Evolutionary conservation across 371 early-diverging fungal species (phyloP), one percentile per base, ranked within the genome.

Genomic region (Haplosporangium sp.): DNA sequence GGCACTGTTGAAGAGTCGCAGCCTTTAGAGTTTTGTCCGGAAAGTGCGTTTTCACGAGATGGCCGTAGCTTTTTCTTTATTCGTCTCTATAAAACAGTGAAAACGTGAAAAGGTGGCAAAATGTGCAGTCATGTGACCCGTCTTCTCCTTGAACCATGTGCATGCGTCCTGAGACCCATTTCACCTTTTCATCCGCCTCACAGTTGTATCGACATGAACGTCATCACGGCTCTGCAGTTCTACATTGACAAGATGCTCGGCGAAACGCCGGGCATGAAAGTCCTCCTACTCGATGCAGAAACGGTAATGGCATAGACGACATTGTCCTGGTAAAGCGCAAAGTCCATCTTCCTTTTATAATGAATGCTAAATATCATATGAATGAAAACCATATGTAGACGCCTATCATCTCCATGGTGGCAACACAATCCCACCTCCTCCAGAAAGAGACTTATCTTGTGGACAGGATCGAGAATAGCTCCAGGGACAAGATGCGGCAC

Each of bases 261-360:
- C 45, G 94, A 96, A 55, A 95, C 94, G 29, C 81, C 90, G 55
- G 98, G 98, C 29, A 98, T 99, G 98, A 99, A 99, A 82, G 95
- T 97, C 36, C 85, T 99, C 13, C 86, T 98, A 42, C 87, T 99
- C 36, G 99, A 99, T 83, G 83, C 84, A 23, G 96, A 97, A 67
- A 98, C 99, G 67, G 97, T 96, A 90, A 69, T 61, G 58, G 3
- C 50, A 46, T 11, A 5, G 12, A 11, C 11, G 46, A 12, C n/a
- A n/a, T n/a, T n/a, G 46, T 46, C 14, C 47, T 29, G 29, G 4
- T 2, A 29, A 45, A 54, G n/a, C 37, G 37, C 10, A 5, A 11
- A 9, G 2, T 20, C n/a, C 1, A 11, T 53, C 54, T 13, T 29
- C 5, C 40, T 14, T 38, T 16, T 9, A 5, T n/a, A 57, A 57